Evolutionary conservation across 805 yeast genomes (phyloP).

Genomic region (Kodamaea kaohsiungensis): DNA sequence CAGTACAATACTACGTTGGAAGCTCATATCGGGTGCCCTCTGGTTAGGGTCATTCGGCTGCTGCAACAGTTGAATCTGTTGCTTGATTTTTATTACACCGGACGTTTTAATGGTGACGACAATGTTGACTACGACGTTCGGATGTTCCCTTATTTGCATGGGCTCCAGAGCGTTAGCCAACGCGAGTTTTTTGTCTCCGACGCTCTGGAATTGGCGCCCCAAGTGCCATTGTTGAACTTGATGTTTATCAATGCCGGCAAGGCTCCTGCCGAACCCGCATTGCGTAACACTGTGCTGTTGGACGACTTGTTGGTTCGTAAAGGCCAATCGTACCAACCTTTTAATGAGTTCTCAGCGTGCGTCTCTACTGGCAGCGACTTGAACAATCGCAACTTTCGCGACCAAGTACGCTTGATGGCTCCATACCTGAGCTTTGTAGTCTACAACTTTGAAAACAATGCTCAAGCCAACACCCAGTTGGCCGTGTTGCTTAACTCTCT

Average conservation of each 20-base stretch:
- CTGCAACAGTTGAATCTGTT: conserved; percentile 8
- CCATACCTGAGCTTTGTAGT: conserved; percentile 33
- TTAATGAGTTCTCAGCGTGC: conserved; percentile 4
- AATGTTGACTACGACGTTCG: conserved; percentile 7
- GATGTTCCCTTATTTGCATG: conserved; percentile 40
- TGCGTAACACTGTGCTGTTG: conserved; percentile 11
- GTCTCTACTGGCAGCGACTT: conserved; percentile 12
- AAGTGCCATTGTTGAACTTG: conserved; percentile 11
- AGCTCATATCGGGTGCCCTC: conserved; percentile 8
- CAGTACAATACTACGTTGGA: conserved; percentile 13
- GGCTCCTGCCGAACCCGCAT: neutral
- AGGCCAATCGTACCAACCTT: conserved; percentile 5
- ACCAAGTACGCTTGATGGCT: conserved; percentile 33
- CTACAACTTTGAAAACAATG: conserved; percentile 24
- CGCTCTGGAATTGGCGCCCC: conserved; percentile 6
- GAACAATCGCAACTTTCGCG: conserved; percentile 31
- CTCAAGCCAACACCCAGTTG: conserved; percentile 10
- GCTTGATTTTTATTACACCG: conserved; percentile 12
- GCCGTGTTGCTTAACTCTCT: conserved; percentile 20
- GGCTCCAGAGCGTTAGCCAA: conserved; percentile 27
- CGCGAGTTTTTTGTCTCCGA: conserved; percentile 27
- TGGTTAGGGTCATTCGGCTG: conserved; percentile 10
- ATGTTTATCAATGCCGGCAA: conserved; percentile 12
- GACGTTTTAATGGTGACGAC: conserved; percentile 7
- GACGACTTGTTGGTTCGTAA: conserved; percentile 10